Base-by-base conservation (phyloP, 2,329 filamentous ascomycete species). In the Fragosphaeria purpurea region DNA sequence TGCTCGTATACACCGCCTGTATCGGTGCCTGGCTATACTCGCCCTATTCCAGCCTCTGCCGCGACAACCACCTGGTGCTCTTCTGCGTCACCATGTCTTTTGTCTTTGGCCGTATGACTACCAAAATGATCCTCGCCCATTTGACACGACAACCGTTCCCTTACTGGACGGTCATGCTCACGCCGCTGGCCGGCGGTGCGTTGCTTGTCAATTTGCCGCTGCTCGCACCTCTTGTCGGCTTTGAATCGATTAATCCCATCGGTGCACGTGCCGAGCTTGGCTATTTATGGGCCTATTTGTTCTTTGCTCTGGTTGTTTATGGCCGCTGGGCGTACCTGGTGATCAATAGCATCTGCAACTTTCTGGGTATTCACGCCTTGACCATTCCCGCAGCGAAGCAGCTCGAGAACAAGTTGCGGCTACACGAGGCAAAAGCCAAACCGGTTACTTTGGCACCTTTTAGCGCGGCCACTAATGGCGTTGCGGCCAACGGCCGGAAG, bases 61-160 rank as follows among this genome's bases (percentile, higher is more conserved):
- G 71, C 38, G 82, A 95, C 53, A 96, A 97, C 70, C 86, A 93
- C 62, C 79, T 98, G 1, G 82, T 94, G 9, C 79, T 97, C 44
- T 95, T 95, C 67, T 96, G 90, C 71, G 70, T 95, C 53, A 95
- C 88, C 53, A 86, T 97, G 75, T 86, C 88, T n/a, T 90, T 97
- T 61, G 93, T 96, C 53, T 97, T 98, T 66, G 93, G 93, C 38
- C 85, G 93, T 58, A 89, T 98, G 84, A 97, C 93, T 0, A 98
- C 93, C 40, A 98, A 97, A 74, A 97, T 97, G 68, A 98, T 98
- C 63, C 82, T 98, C 13, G 91, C 93, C 3, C 93, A 98, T 67
- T 75, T 98, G 47, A 93, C 93, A 2, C 82, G 82, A 56, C 93
- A 97, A 66, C 87, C 91, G 4, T 98, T 97, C 69, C 93, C 93